These are phyloP conservation scores for Xylariaceae sp. DNA, from an alignment of 2,329 filamentous ascomycete genomes.

Conservation along the genomic window DNA sequence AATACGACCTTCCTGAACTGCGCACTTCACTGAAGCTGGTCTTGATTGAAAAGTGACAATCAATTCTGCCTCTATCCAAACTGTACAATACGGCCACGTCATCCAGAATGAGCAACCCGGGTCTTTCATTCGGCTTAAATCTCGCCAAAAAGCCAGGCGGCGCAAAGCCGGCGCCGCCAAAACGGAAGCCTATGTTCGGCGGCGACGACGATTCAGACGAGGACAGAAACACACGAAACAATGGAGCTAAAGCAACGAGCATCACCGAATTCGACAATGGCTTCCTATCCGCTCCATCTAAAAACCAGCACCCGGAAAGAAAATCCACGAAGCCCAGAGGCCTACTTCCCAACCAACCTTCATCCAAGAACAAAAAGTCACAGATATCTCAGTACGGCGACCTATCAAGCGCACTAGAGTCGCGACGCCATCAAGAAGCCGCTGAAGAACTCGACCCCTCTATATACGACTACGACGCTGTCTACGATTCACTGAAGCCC, in stretches of 20 bases:
- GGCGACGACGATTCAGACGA: slow-evolving; percentile 54
- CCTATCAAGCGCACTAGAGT: slow-evolving; percentile 60
- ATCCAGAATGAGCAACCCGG: slow-evolving; percentile 30
- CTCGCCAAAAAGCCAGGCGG: slow-evolving; percentile 53
- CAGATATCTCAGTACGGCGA: slow-evolving; percentile 55
- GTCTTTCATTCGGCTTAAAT: slow-evolving; percentile 56
- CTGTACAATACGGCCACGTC: not conserved
- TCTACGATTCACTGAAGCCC: slow-evolving; percentile 73
- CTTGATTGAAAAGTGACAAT: not conserved
- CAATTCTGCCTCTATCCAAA: not conserved
- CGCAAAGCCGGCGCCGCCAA: slow-evolving; percentile 46
- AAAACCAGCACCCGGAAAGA: slow-evolving; percentile 28
- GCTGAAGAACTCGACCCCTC: slow-evolving; percentile 66
- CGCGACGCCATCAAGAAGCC: slow-evolving; percentile 60
- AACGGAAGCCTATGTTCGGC: slow-evolving; percentile 56
- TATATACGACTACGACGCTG: slow-evolving; percentile 81
- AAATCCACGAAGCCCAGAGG: slow-evolving; percentile 27
- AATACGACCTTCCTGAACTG: no score
- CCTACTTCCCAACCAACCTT: slow-evolving; percentile 33
- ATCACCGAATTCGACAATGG: slow-evolving; percentile 59
- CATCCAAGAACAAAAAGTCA: slow-evolving; percentile 42
- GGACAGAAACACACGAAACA: slow-evolving; percentile 33
- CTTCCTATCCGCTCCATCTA: slow-evolving; percentile 20
- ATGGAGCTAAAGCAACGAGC: slow-evolving; percentile 44
- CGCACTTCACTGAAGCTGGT: no score